Conservation (phyloP, 345 rosid species). For the Eucalyptus curtisii region DNA sequence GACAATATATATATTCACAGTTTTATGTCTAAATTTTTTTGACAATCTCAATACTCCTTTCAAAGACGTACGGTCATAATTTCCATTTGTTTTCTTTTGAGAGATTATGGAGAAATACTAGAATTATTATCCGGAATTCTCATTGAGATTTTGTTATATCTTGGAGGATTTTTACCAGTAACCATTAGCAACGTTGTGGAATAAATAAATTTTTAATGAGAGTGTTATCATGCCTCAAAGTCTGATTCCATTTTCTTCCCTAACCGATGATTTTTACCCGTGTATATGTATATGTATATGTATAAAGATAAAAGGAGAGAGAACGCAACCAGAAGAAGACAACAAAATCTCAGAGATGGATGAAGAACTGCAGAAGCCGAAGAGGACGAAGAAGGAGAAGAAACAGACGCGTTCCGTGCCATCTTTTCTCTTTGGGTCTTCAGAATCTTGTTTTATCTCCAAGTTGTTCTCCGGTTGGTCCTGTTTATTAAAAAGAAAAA, state of each 20-base stretch:
- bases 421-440: neutral
- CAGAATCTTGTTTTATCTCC: neutral
- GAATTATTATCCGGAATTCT: too few relatives aligned
- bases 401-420: neutral
- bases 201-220: too few relatives aligned
- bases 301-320: neutral
- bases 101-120: too few relatives aligned
- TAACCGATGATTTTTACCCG: too few relatives aligned
- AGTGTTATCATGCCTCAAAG: too few relatives aligned
- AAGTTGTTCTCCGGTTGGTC: neutral
- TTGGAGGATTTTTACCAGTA: accelerated
- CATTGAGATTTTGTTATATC: too few relatives aligned
- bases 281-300: accelerated
- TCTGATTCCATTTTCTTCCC: too few relatives aligned
- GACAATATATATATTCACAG: too few relatives aligned
- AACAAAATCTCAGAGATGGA: neutral
- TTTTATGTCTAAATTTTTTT: too few relatives aligned
- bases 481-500: neutral
- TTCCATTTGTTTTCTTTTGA: too few relatives aligned
- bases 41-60: too few relatives aligned
- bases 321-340: neutral
- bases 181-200: accelerated
- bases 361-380: neutral
- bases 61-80: too few relatives aligned
- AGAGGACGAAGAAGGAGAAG: neutral